phyloP scores from a whole-genome alignment of 2,329 filamentous ascomycete genomes.

The Ciborinia camelliae region DNA sequence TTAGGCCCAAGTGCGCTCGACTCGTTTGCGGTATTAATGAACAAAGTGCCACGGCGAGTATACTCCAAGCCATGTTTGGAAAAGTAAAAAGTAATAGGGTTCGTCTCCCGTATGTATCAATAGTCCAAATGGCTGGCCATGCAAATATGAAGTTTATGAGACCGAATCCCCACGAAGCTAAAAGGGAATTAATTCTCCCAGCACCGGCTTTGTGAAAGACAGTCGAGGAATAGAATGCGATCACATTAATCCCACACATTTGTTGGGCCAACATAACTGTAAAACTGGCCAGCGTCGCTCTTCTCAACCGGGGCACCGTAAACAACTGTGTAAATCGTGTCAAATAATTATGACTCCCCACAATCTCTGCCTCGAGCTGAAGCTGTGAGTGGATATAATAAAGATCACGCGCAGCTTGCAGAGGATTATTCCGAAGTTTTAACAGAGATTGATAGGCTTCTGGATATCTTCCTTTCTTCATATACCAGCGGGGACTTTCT shows the following conservation, averaged over 20 bases:
- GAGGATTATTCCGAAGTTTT: conserved; percentile 52
- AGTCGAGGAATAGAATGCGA: conserved; percentile 71
- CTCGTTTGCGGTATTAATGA: conserved; percentile 46
- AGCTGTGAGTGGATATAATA: conserved; percentile 58
- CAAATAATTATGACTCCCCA: conserved; percentile 40
- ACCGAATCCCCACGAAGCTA: conserved; percentile 19
- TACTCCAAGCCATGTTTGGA: conserved; percentile 63
- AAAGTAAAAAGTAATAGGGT: conserved; percentile 62
- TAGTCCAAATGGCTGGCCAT: conserved; percentile 56
- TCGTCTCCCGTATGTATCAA: conserved; percentile 63
- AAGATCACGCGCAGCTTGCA: conserved; percentile 61
- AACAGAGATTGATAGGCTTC: conserved; percentile 56
- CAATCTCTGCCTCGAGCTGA: conserved; percentile 41
- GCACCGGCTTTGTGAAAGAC: conserved; percentile 59
- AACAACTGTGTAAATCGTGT: conserved; percentile 63
- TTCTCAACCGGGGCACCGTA: conserved; percentile 63
- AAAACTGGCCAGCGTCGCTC: conserved; percentile 72
- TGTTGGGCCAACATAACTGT: conserved; percentile 57
- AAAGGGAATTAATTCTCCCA: conserved; percentile 41
- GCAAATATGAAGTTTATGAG: conserved; percentile 48
- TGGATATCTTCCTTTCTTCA: conserved; percentile 56
- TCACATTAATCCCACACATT: conserved; percentile 46
- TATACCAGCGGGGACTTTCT: conserved; percentile 63
- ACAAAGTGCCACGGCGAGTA: conserved; percentile 58
- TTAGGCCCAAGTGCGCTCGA: conserved; percentile 48